phyloP scores from a whole-genome alignment of 306 rosid genomes.

The Carpinus fangiana region DNA sequence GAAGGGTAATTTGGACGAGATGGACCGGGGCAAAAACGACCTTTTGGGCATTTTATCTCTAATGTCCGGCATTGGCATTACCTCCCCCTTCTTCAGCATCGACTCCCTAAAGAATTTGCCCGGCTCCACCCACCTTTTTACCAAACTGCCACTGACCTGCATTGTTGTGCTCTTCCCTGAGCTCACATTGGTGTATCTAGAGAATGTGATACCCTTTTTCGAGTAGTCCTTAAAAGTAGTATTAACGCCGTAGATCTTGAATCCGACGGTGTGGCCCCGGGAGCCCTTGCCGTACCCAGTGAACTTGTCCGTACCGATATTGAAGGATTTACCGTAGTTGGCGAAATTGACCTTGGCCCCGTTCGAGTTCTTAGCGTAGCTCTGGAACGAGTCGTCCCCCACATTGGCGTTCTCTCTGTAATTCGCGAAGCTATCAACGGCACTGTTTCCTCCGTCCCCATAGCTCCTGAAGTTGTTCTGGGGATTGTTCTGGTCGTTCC shows the following conservation, averaged over 20 bases:
- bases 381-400: constrained; percentile 72
- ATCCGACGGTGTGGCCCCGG: constrained; percentile 41
- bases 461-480: constrained; percentile 64
- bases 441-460: constrained; percentile 73
- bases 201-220: constrained; percentile 47
- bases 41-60: constrained; percentile 87
- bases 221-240: constrained; percentile 82
- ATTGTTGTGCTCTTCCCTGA: constrained; percentile 9
- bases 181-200: constrained; percentile 54
- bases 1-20: constrained; percentile 79
- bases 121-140: constrained; percentile 82
- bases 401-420: constrained; percentile 83
- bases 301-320: constrained; percentile 76
- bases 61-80: constrained; percentile 87
- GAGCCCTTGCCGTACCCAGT: constrained; percentile 59
- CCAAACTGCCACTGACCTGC: constrained; percentile 57
- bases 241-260: constrained; percentile 78
- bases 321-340: constrained; percentile 84
- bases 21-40: constrained; percentile 85
- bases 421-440: constrained; percentile 55
- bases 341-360: constrained; percentile 55
- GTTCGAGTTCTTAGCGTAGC: constrained; percentile 66
- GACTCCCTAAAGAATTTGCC: constrained; percentile 90
- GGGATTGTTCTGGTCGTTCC: constrained; percentile 65
- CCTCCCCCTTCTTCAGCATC: constrained; percentile 65